Conservation (phyloP, 306 rosid genomes). For the Oemleria cerasiformis region DNA sequence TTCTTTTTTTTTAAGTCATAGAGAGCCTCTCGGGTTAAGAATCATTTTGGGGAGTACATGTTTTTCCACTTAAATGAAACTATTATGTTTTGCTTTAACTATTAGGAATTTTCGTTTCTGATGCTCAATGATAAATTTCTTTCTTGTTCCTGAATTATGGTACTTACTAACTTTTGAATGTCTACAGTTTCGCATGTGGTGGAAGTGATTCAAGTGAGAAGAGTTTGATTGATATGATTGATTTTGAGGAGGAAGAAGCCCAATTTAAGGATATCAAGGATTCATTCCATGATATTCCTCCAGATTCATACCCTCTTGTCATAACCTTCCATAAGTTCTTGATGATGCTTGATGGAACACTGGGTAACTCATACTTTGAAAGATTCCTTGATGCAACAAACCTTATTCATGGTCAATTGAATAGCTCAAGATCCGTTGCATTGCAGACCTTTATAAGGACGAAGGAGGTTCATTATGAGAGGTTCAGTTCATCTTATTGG, state of each 20-base stretch:
- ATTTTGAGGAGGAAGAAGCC: slow-evolving; percentile 41
- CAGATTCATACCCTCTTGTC: slow-evolving; percentile 62
- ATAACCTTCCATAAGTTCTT: slow-evolving; percentile 69
- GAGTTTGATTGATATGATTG: slow-evolving; percentile 30
- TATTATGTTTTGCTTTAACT: neutral
- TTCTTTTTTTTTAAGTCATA: too few relatives aligned
- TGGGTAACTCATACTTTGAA: slow-evolving; percentile 64
- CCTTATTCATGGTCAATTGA: slow-evolving; percentile 16
- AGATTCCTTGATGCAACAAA: slow-evolving; percentile 39
- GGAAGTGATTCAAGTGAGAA: slow-evolving; percentile 20
- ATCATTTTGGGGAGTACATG: too few relatives aligned
- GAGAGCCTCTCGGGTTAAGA: too few relatives aligned
- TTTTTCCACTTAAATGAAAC: neutral
- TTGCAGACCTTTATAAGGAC: slow-evolving; percentile 48
- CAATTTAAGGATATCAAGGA: slow-evolving; percentile 51
- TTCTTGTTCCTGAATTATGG: neutral
- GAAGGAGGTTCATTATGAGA: slow-evolving; percentile 66
- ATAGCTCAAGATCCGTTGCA: slow-evolving; percentile 43
- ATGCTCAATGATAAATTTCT: neutral
- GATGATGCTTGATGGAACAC: slow-evolving; percentile 81
- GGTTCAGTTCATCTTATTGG: slow-evolving; percentile 63
- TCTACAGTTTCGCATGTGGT: slow-evolving; percentile 44
- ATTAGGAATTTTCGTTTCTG: neutral
- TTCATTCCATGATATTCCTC: slow-evolving; percentile 52
- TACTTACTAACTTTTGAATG: neutral